Conservation (phyloP, 1,284 basidiomycete genomes). For the Schizophyllum commune region DNA sequence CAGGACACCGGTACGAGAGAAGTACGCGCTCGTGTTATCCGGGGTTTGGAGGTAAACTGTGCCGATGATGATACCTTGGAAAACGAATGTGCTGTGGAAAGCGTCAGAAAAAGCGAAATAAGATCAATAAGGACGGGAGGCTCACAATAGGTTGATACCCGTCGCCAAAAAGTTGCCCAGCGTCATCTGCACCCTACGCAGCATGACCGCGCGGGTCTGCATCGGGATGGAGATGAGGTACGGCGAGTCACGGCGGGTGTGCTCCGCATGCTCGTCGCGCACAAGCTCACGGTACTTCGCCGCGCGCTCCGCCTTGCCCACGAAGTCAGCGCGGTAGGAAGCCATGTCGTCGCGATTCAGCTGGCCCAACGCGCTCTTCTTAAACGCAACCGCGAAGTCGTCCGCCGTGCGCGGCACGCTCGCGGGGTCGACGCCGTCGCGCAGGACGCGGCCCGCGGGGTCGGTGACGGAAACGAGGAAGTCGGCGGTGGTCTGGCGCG, state of each 20-base stretch:
- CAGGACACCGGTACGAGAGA: conserved; percentile 72
- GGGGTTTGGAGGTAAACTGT: conserved; percentile 67
- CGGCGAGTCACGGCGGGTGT: conserved; percentile 25
- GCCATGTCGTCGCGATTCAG: conserved; percentile 39
- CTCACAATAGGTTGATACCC: conserved; percentile 27
- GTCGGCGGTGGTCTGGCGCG: conserved; percentile 52
- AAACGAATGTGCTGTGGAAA: conserved; percentile 35
- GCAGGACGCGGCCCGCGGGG: conserved; percentile 43
- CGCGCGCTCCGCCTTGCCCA: conserved; percentile 27
- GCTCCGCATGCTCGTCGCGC: conserved; percentile 41
- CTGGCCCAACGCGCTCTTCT: conserved; percentile 27
- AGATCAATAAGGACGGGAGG: conserved; percentile 10
- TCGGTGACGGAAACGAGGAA: conserved; percentile 54
- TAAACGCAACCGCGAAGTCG: conserved; percentile 53
- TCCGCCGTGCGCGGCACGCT: conserved; percentile 45
- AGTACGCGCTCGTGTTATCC: conserved; percentile 59
- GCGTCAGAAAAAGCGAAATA: conserved; percentile 12
- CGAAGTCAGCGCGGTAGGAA: conserved; percentile 31
- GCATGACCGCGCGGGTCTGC: conserved; percentile 64
- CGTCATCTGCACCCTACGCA: conserved; percentile 60
- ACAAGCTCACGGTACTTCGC: conserved; percentile 42
- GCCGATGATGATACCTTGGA: conserved; percentile 70
- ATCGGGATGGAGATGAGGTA: conserved; percentile 45
- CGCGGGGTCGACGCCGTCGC: conserved; percentile 24
- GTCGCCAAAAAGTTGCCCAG: conserved; percentile 43